Conservation (phyloP, 805 yeast genomes). For the Danielia oregonensis region DNA sequence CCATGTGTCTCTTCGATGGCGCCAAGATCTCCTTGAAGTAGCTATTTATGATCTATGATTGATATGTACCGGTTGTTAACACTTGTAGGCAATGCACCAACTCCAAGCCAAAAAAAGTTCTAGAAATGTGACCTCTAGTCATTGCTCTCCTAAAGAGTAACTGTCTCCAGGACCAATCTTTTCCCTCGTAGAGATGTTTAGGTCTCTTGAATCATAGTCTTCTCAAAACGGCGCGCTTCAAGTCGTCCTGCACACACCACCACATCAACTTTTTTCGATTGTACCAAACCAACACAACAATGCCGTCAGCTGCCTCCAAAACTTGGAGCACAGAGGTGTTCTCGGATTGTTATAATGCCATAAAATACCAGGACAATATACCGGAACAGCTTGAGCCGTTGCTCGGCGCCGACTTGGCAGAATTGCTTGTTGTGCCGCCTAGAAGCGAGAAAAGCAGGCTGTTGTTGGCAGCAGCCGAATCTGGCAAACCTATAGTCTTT, state of each 20-base stretch:
- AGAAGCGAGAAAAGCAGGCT: slow-evolving; percentile 24
- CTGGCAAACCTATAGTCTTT: slow-evolving; percentile 35
- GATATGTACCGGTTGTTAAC: background rate
- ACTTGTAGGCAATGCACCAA: too few species aligned
- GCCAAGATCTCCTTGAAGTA: slow-evolving; percentile 9
- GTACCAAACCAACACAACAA: too few species aligned
- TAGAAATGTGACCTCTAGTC: too few species aligned
- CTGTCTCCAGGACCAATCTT: too few species aligned
- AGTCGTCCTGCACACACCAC: slow-evolving; percentile 3
- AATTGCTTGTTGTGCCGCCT: slow-evolving; percentile 30
- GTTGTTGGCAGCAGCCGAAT: slow-evolving; percentile 9
- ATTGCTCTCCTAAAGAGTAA: too few species aligned
- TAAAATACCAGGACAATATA: slow-evolving; percentile 6
- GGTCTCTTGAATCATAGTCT: too few species aligned
- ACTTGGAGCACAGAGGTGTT: slow-evolving; percentile 14
- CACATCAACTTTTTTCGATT: too few species aligned
- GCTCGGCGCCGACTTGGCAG: slow-evolving; percentile 24
- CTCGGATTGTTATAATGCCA: slow-evolving; percentile 13
- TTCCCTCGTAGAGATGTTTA: too few species aligned
- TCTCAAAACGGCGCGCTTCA: too few species aligned
- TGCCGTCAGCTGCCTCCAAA: too few species aligned
- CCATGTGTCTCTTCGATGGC: slow-evolving; percentile 15
- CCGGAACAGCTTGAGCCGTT: slow-evolving; percentile 1
- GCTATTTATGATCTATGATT: background rate
- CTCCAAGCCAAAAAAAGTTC: too few species aligned